These are phyloP conservation scores for Leishmania braziliensis DNA, from an alignment of 208 protist genomes.

Conservation along the genomic window DNA sequence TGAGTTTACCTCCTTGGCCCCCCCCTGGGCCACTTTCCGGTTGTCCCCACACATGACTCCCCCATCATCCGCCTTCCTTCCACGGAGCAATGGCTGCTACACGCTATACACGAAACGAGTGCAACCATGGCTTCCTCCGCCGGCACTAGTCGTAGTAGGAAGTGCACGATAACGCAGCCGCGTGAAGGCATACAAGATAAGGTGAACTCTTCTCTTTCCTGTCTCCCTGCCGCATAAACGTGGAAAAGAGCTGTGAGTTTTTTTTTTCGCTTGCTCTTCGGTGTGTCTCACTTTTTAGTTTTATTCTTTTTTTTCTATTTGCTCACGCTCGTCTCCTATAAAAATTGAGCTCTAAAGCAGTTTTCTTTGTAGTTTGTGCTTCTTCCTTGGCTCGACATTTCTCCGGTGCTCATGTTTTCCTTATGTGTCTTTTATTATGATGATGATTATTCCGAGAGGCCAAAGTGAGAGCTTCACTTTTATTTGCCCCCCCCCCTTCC, in stretches of 20 bases:
- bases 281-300: not conserved
- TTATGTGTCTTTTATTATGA: not conserved
- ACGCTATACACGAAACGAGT: not conserved
- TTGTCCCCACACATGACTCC: not conserved
- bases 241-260: not conserved
- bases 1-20: not conserved
- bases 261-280: not conserved
- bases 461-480: too few relatives aligned
- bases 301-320: not conserved
- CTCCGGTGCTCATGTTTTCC: not conserved
- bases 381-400: not conserved
- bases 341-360: not conserved
- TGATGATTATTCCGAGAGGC: too few relatives aligned
- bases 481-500: not conserved
- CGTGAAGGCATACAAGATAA: not conserved
- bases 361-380: not conserved
- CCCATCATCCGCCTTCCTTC: not conserved
- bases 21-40: not conserved
- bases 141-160: not conserved
- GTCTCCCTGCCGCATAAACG: not conserved
- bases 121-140: not conserved
- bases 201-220: not conserved
- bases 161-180: not conserved
- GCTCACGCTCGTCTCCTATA: not conserved
- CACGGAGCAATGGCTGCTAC: not conserved